These are phyloP conservation scores for Botryotinia narcissicola DNA, from an alignment of 2,329 filamentous ascomycete genomes.

Conservation along the genomic window DNA sequence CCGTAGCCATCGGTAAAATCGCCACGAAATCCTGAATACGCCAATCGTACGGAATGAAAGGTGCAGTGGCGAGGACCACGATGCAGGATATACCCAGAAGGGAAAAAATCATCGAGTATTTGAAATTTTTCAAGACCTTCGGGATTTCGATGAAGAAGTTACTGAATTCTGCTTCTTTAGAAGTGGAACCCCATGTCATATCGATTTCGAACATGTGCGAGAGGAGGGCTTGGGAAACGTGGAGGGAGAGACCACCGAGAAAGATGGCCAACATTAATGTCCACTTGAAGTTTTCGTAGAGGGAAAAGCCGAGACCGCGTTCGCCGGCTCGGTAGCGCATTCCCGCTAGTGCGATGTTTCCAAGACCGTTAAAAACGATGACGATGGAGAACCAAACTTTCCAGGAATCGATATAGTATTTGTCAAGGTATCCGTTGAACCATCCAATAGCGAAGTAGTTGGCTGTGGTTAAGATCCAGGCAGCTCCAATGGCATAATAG, in stretches of 20 bases:
- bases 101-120: slow-evolving; percentile 44
- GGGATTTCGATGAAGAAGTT: slow-evolving; percentile 85
- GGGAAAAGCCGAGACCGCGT: slow-evolving; percentile 53
- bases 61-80: slow-evolving; percentile 60
- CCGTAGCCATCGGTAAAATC: slow-evolving; percentile 71
- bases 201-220: slow-evolving; percentile 82
- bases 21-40: slow-evolving; percentile 70
- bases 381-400: slow-evolving; percentile 79
- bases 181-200: slow-evolving; percentile 82
- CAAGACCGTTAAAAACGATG: slow-evolving; percentile 72
- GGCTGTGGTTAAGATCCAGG: slow-evolving; percentile 68
- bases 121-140: slow-evolving; percentile 73
- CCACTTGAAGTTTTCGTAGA: slow-evolving; percentile 71
- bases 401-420: slow-evolving; percentile 78
- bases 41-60: slow-evolving; percentile 65
- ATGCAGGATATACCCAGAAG: slow-evolving; percentile 54
- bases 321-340: slow-evolving; percentile 72
- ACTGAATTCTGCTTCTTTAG: slow-evolving; percentile 76
- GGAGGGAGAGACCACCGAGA: slow-evolving; percentile 76
- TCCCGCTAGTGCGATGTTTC: slow-evolving; percentile 68
- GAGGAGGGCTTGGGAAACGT: slow-evolving; percentile 76
- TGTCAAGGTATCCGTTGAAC: slow-evolving; percentile 74
- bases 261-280: slow-evolving; percentile 73
- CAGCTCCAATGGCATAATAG: slow-evolving; percentile 75
- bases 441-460: slow-evolving; percentile 78